A percentile compares a stretch with the other conserved stretches of the same genome.
Conservation (phyloP, 257 asterid species). For the Solanum chmielewskii region DNA sequence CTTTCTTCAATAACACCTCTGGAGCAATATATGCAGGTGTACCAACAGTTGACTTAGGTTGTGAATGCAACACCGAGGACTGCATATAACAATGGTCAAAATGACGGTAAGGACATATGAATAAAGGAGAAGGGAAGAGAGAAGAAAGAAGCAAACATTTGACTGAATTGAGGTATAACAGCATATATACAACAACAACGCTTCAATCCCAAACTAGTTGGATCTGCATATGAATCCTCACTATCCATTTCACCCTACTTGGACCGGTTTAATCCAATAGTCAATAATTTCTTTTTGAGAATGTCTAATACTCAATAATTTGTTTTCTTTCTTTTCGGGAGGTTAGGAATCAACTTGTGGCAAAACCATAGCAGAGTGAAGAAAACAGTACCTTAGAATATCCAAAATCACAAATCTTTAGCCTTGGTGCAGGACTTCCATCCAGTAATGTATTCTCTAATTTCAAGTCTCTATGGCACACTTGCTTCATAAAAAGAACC, state of each 20-base stretch:
- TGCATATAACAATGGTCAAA: conserved; percentile 14
- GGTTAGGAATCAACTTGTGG: neutral
- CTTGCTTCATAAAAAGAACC: conserved; percentile 48
- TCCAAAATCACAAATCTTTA: conserved; percentile 95
- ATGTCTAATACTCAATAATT: neutral
- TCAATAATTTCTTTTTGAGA: neutral
- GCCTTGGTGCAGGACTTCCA: conserved; percentile 91
- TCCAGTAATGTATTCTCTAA: conserved; percentile 89
- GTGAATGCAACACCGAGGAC: conserved; percentile 99
- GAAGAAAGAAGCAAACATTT: neutral
- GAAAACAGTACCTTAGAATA: conserved; percentile 70
- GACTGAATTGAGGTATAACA: neutral
- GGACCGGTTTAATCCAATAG: neutral
- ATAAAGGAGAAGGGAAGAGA: neutral
- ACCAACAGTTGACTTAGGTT: conserved; percentile 99
- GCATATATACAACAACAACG: neutral
- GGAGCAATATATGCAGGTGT: conserved; percentile 99
- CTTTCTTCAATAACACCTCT: conserved; percentile 88
- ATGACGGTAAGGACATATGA: neutral
- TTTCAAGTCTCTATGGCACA: conserved; percentile 95
- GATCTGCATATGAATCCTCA: neutral
- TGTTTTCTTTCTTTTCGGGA: neutral
- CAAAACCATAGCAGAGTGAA: neutral
- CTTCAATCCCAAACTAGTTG: neutral
- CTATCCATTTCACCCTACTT: neutral